A percentile compares a stretch with the other conserved stretches of the same genome.
Evolutionary conservation across 2,329 filamentous ascomycete genomes (phyloP).

Genomic region (Claviceps sp.): DNA sequence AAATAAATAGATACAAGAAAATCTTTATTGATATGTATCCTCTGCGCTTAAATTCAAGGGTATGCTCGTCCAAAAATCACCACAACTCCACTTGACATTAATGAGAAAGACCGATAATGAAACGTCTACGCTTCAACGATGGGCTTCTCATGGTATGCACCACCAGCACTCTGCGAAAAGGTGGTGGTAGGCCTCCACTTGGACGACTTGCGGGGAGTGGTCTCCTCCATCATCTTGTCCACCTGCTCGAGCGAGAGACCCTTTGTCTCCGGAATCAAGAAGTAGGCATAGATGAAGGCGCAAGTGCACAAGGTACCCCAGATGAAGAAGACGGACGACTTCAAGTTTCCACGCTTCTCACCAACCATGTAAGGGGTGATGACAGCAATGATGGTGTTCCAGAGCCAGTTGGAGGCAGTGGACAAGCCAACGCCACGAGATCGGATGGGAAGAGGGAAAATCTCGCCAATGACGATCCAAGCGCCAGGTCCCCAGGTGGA

Average conservation of each 20-base stretch:
- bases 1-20: not conserved
- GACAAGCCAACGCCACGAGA: constrained; percentile 77
- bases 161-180: constrained; percentile 39
- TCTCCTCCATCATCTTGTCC: constrained; percentile 82
- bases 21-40: not conserved
- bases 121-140: not conserved
- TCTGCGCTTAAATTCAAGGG: not conserved
- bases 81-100: not conserved
- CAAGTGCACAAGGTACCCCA: constrained; percentile 55
- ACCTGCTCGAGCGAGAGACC: constrained; percentile 68
- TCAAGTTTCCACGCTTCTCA: constrained; percentile 47
- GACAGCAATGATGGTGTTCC: constrained; percentile 62
- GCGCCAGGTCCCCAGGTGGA: constrained; percentile 75
- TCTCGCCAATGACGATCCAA: constrained; percentile 77
- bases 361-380: constrained; percentile 64
- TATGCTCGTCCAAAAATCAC: not conserved
- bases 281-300: constrained; percentile 54
- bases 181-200: constrained; percentile 63
- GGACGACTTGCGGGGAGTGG: constrained; percentile 59
- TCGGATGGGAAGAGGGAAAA: constrained; percentile 80
- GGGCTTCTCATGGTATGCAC: constrained; percentile 20
- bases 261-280: constrained; percentile 63
- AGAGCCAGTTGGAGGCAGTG: constrained; percentile 84
- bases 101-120: not conserved
- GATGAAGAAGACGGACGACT: constrained; percentile 60